Evolutionary conservation across 805 yeast species (phyloP), one percentile per base, ranked within the genome.

Genomic region (Kuraishia floccosa): DNA sequence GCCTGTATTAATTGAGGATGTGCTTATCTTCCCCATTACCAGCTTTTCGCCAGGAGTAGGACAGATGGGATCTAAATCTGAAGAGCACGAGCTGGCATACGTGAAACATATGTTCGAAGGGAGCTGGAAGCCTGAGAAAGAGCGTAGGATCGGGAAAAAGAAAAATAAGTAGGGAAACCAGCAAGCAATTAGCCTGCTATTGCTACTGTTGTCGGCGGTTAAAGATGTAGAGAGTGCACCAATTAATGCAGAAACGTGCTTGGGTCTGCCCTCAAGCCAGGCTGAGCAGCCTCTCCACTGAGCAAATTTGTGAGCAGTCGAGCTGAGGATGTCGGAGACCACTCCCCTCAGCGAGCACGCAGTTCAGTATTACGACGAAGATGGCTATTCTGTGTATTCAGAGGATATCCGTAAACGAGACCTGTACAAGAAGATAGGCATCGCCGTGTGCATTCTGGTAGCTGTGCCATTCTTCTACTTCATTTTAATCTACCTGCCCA

Each of bases 1-100:
- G 22, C 81, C 86, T 1, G 57, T 66, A 8, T 53, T 69, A 5
- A 39, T 77, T 3, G 82, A 79, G 39, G 91, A 82, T 49, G 73
- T 82, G 6, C 49, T 82, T 49, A 63, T 82, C 1, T 56, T 81
- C 33, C 93, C 93, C 21, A 76, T 76, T 35, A 76, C 84, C 1
- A 58, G 75, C 11, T 76, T 76, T 44, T 64, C 74, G 38, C 84
- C 85, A 0, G 79, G 72, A 31, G 81, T 76, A 20, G 72, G 73
- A 3, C 82, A 73, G 40, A 76, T 76, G 83, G 83, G 83, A 2
- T 58, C 82, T 1, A 51, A 61, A 31, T 33, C 45, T 5, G 46
- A 50, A 3, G 35, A 35, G 2, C 63, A 74, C 46, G 57, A 56
- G 9, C 43, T 65, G 50, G 82, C 83, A 1, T 73, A 68, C 40